Percentiles rank a stretch among this genome's conserved stretches.
Conservation (phyloP, 176 grass and related monocot species). For the Musa acuminata region DNA sequence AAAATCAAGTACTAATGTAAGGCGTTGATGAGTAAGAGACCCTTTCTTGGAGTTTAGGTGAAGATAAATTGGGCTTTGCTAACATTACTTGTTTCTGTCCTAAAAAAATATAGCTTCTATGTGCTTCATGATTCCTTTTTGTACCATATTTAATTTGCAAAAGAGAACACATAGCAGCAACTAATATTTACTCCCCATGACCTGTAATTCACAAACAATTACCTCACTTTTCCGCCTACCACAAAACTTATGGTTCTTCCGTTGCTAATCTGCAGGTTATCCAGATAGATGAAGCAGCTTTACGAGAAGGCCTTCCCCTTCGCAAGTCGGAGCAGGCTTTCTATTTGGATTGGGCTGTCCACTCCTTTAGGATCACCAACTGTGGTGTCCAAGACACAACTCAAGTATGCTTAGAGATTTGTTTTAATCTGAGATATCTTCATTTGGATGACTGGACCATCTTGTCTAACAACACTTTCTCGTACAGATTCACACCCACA, state of each 20-base stretch:
- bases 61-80: no score
- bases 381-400: conserved; percentile 18
- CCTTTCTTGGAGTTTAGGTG: no score
- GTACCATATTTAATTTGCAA: no score
- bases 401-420: neutral
- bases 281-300: conserved; percentile 23
- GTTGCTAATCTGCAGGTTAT: neutral
- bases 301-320: conserved; percentile 16
- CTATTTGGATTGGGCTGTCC: conserved; percentile 22
- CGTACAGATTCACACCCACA: conserved; percentile 21
- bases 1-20: no score
- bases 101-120: no score
- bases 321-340: conserved; percentile 16
- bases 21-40: no score
- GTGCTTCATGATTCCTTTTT: no score
- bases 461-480: neutral
- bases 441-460: neutral
- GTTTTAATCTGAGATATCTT: neutral
- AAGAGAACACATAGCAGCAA: no score
- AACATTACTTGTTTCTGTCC: no score
- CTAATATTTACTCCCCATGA: neutral
- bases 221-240: neutral
- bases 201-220: neutral
- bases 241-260: neutral
- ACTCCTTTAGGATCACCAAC: conserved; percentile 23